A percentile compares a stretch with the other conserved stretches of the same genome.
These are phyloP conservation scores for Podospora sp. DNA, from an alignment of 495 filamentous ascomycete genomes.

Conservation along the genomic window DNA sequence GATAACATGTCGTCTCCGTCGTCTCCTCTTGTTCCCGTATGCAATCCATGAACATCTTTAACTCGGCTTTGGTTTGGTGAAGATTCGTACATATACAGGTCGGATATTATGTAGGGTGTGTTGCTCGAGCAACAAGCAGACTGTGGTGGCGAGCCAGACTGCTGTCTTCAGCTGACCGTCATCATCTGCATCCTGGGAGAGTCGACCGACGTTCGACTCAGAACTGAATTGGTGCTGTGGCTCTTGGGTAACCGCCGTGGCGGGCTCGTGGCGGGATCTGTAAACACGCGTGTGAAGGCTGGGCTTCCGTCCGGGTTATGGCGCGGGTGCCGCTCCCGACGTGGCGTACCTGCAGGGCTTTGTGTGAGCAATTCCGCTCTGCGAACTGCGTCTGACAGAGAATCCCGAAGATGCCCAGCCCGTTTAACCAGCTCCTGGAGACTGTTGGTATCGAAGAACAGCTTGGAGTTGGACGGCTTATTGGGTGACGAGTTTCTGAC, in stretches of 20 bases:
- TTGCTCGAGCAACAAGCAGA: background rate
- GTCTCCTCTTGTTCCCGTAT: background rate
- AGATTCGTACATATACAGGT: conserved; percentile 33
- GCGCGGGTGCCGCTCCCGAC: conserved; percentile 39
- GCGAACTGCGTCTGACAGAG: conserved; percentile 74
- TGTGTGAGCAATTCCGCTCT: conserved; percentile 73
- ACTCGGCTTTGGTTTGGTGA: conserved; percentile 2
- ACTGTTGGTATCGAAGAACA: conserved; percentile 90
- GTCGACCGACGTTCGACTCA: conserved; percentile 52
- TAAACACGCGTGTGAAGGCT: conserved; percentile 65
- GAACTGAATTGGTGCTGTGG: conserved; percentile 53
- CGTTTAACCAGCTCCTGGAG: conserved; percentile 84
- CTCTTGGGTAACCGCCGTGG: conserved; percentile 51
- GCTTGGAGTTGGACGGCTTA: conserved; percentile 65
- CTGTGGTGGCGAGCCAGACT: background rate
- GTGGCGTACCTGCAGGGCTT: conserved; percentile 58
- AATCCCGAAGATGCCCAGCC: conserved; percentile 73
- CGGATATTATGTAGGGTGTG: conserved; percentile 20
- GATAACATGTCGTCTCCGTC: conserved; percentile 3
- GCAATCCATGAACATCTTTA: conserved; percentile 3
- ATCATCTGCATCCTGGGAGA: conserved; percentile 67
- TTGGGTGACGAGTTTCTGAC: conserved; percentile 45
- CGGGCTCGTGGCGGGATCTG: conserved; percentile 52
- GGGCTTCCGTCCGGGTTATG: conserved; percentile 56
- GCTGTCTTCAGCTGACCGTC: conserved; percentile 57